Percentiles rank a stretch among this genome's conserved stretches.
Evolutionary conservation across 257 asterid genomes (phyloP).

Genomic region (Lavandula angustifolia): DNA sequence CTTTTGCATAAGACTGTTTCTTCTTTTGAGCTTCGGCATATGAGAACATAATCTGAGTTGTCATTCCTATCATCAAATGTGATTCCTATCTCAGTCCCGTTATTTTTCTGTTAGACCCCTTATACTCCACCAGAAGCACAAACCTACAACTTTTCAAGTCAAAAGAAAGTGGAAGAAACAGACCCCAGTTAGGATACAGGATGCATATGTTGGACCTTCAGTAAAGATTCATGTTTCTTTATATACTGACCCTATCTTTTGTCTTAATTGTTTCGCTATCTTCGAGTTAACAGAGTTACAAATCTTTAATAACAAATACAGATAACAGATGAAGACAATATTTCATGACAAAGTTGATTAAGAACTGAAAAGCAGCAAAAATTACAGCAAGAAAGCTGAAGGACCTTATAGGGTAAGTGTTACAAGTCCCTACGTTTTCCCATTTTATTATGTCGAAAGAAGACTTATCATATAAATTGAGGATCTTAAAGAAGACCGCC

Average conservation of each 20-base stretch:
- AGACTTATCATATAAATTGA: not conserved
- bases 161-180: too few species aligned
- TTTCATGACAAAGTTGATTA: not conserved
- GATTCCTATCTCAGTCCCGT: too few species aligned
- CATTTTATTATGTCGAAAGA: not conserved
- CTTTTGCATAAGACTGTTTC: too few species aligned
- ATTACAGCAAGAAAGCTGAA: not conserved
- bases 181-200: not conserved
- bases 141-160: too few species aligned
- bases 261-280: not conserved
- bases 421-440: not conserved
- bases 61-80: too few species aligned
- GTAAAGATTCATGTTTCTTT: conserved; percentile 1
- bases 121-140: too few species aligned
- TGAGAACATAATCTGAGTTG: too few species aligned
- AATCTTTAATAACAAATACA: not conserved
- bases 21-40: too few species aligned
- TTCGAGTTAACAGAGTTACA: not conserved
- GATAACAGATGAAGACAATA: conserved; percentile 5
- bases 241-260: not conserved
- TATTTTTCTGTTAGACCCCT: too few species aligned
- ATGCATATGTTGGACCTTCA: not conserved
- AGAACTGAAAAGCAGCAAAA: not conserved
- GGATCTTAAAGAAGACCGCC: not conserved
- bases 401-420: not conserved